phyloP scores from a whole-genome alignment of 345 rosid genomes.

The Nasturtium officinale region DNA sequence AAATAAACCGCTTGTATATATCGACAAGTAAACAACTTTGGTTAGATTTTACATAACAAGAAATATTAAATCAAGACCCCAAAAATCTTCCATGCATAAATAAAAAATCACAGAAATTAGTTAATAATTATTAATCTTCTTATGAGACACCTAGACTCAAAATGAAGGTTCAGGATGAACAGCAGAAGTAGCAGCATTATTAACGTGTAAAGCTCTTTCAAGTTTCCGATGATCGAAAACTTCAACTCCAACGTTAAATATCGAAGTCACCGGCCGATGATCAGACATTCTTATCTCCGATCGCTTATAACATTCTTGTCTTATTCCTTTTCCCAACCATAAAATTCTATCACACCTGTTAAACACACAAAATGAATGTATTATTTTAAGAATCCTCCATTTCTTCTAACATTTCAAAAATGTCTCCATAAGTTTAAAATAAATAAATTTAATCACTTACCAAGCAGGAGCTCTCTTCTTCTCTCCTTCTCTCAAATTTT shows the following conservation, averaged over 20 bases:
- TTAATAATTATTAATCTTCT: constrained; percentile 12
- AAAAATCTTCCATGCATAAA: constrained; percentile 23
- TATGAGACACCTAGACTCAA: constrained; percentile 32
- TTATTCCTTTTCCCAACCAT: constrained; percentile 83
- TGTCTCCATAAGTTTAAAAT: constrained; percentile 3
- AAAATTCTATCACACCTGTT: constrained; percentile 95
- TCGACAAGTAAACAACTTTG: neutral
- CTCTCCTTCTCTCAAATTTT: constrained; percentile 75
- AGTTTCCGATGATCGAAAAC: constrained; percentile 80
- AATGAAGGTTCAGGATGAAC: constrained; percentile 71
- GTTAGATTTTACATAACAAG: constrained; percentile 20
- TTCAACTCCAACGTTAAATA: constrained; percentile 73
- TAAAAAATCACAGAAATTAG: constrained; percentile 19
- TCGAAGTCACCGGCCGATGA: constrained; percentile 94
- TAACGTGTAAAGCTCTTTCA: constrained; percentile 72
- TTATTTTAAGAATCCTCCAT: neutral
- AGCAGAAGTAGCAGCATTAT: constrained; percentile 71
- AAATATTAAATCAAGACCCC: neutral
- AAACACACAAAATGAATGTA: neutral
- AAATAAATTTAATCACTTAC: constrained; percentile 44
- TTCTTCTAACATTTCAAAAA: constrained; percentile 6
- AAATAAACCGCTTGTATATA: neutral
- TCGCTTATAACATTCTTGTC: constrained; percentile 71
- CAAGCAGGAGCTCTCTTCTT: constrained; percentile 98
- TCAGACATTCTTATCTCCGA: constrained; percentile 74